Evolutionary conservation across 73 alveolate genomes (phyloP).

Genomic region (Stentor coeruleus): DNA sequence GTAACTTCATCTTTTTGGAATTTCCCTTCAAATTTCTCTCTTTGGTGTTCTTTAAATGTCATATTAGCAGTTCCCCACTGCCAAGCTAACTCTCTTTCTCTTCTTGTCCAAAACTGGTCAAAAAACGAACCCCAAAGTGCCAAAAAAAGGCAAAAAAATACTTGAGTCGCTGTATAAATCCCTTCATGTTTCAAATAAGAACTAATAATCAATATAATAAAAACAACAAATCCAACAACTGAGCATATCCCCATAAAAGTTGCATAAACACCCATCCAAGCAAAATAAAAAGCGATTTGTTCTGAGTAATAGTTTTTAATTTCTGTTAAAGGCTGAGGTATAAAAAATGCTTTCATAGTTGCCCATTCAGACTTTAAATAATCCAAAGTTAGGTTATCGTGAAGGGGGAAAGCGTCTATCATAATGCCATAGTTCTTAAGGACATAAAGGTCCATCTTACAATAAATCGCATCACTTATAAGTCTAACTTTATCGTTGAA

Average conservation of each 20-base stretch:
- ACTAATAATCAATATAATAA: too few species aligned
- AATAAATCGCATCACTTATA: background rate
- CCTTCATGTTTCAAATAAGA: background rate
- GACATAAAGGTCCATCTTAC: background rate
- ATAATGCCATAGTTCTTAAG: background rate
- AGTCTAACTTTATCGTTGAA: background rate
- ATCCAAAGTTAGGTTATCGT: background rate
- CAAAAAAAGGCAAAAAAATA: background rate
- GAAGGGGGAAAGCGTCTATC: background rate
- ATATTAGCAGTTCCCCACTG: constrained; percentile 9
- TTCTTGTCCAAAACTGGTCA: constrained; percentile 11
- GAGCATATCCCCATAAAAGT: background rate
- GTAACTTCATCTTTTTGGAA: constrained; percentile 6
- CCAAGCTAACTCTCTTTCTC: constrained; percentile 19
- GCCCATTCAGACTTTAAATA: background rate
- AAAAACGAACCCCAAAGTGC: background rate
- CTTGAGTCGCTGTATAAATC: background rate
- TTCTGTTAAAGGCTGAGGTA: constrained; percentile 31
- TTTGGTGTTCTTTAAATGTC: background rate
- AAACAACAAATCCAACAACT: background rate
- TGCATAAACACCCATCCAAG: constrained; percentile 38
- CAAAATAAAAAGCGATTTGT: constrained; percentile 61
- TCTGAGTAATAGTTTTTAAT: constrained; percentile 62
- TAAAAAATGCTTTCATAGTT: background rate
- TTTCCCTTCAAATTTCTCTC: constrained; percentile 8